Evolutionary conservation across 1,284 basidiomycete genomes (phyloP), one percentile per base, ranked within the genome.

Genomic region (Abortiporus biennis): DNA sequence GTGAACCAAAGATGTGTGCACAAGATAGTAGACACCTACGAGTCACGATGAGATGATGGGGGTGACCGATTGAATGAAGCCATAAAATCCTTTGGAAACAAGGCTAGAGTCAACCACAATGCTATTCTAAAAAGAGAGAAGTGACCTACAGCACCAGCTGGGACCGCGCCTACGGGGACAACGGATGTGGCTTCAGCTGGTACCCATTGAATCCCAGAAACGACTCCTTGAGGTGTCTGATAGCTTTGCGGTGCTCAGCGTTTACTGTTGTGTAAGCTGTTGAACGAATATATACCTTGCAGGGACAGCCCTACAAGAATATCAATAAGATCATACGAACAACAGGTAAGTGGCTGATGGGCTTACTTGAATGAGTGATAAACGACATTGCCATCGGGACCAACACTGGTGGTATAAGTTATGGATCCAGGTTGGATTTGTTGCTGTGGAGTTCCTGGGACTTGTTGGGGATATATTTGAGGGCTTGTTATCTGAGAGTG

Each of bases 161-260:
- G 79, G 36, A 68, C 71, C 24, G 78, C 79, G 5, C 76, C 78
- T 16, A 59, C 36, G 30, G 82, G 84, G 25, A 79, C 49, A 31
- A 78, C 68, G 36, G 71, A 66, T 0, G 79, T 80, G 2, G 80
- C 69, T 52, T 85, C 83, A 11, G 72, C 74, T 17, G 83, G 81
- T 17, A 85, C 69, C 85, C 84, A 87, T 55, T 86, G 83, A 44
- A 85, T 84, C 19, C 84, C 83, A 44, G 59, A 72, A 25, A 86
- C 74, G 24, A 80, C 52, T 13, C 85, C 85, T 49, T 69, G 71
- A 11, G 77, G 63, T 1, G 82, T 85, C 53, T 80, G 76, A 63
- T 87, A 87, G 53, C 85, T 87, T 29, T n/a, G 27, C 24, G 17
- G 36, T 20, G 19, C 27, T 40, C 29, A 40, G 37, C 25, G 29